These are phyloP conservation scores for Candolleomyces efflorescens DNA, from an alignment of 768 basidiomycete species.

Conservation along the genomic window DNA sequence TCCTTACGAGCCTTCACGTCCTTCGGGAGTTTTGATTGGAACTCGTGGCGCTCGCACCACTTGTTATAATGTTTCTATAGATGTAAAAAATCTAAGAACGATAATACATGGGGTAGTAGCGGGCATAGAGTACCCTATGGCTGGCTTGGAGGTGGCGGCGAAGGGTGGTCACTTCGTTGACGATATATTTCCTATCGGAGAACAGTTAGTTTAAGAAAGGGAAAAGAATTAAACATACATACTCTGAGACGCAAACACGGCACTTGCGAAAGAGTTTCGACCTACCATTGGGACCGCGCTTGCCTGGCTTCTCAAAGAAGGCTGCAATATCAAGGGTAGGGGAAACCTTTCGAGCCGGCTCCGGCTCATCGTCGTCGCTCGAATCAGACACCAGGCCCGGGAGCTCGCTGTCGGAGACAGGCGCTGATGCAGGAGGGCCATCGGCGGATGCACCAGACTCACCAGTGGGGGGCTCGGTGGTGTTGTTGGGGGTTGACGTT, in stretches of 20 bases:
- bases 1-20: constrained; percentile 17
- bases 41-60: constrained; percentile 21
- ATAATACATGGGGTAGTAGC: not conserved
- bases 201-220: not conserved
- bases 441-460: not conserved
- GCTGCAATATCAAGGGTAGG: not conserved
- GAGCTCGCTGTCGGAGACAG: not conserved
- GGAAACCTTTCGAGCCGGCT: not conserved
- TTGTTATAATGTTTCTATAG: constrained; percentile 16
- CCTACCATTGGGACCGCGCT: not conserved
- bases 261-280: not conserved
- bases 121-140: constrained; percentile 9
- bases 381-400: too few relatives aligned
- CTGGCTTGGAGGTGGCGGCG: constrained; percentile 11
- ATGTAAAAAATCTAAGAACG: not conserved
- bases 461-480: not conserved
- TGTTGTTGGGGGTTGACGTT: too few relatives aligned
- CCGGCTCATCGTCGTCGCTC: not conserved
- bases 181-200: constrained; percentile 3
- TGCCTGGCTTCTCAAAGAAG: not conserved
- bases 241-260: not conserved
- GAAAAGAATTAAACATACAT: not conserved
- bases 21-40: constrained; percentile 26
- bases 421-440: not conserved
- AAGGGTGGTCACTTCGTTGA: constrained; percentile 10